Conservation (phyloP, 352 stramenopile genomes). For the Saprolegnia diclina region DNA sequence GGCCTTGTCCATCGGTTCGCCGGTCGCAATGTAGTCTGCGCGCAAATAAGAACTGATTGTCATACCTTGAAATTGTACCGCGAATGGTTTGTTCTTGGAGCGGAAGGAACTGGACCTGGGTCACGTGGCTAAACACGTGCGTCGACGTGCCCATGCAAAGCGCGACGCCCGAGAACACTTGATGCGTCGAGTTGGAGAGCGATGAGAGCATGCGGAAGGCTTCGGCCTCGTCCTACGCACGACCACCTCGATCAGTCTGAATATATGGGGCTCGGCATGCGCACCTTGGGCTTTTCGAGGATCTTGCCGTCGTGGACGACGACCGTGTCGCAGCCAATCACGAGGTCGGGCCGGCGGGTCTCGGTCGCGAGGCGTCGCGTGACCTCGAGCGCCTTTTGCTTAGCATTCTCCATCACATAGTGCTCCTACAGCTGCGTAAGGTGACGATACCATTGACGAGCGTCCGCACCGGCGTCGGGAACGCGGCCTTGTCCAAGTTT, state of each 20-base stretch:
- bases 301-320: slow-evolving; percentile 82
- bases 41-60: not conserved
- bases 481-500: slow-evolving; percentile 65
- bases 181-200: slow-evolving; percentile 63
- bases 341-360: slow-evolving; percentile 31
- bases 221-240: slow-evolving; percentile 63
- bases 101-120: slow-evolving; percentile 45
- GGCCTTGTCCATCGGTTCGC: slow-evolving; percentile 90
- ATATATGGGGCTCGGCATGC: no score
- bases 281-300: slow-evolving; percentile 76
- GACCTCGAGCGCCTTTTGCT: slow-evolving; percentile 73
- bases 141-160: slow-evolving; percentile 45
- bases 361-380: slow-evolving; percentile 36
- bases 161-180: slow-evolving; percentile 86
- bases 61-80: slow-evolving; percentile 30
- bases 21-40: slow-evolving; percentile 80
- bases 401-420: slow-evolving; percentile 76
- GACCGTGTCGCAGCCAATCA: slow-evolving; percentile 86
- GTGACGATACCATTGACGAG: not conserved
- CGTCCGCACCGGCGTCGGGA: slow-evolving; percentile 43
- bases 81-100: slow-evolving; percentile 58
- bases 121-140: slow-evolving; percentile 71
- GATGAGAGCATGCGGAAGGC: slow-evolving; percentile 72
- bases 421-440: slow-evolving; percentile 34
- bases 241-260: no score